phyloP scores from a whole-genome alignment of 352 stramenopile genomes.

The Pythium pectinolyticum region DNA sequence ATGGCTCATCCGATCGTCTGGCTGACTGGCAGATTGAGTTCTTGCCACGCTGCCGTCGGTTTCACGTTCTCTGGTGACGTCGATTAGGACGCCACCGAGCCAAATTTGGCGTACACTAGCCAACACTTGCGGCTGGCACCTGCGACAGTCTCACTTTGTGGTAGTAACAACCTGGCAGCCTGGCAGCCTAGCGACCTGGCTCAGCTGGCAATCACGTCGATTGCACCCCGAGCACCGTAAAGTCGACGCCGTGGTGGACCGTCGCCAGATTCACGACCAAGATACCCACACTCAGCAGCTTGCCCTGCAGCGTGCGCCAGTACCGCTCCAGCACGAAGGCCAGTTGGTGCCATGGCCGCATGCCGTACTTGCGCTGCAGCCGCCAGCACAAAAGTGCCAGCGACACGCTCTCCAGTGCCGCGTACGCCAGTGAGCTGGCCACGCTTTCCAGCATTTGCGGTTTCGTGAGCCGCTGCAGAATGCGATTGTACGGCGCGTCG shows the following conservation, averaged over 20 bases:
- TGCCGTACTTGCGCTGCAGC: constrained; percentile 30
- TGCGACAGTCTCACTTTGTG: too few relatives aligned
- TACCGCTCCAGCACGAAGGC: constrained; percentile 38
- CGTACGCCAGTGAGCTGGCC: constrained; percentile 28
- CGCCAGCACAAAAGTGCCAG: constrained; percentile 31
- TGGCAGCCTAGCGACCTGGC: too few relatives aligned
- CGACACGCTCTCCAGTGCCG: constrained; percentile 33
- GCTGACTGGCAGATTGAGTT: too few relatives aligned
- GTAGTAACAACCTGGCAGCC: too few relatives aligned
- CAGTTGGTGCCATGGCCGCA: constrained; percentile 33
- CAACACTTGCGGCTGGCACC: too few relatives aligned
- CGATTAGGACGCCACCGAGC: too few relatives aligned
- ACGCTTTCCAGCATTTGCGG: not conserved
- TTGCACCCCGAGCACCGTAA: not conserved
- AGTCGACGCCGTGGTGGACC: constrained; percentile 17
- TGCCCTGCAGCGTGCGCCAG: constrained; percentile 35
- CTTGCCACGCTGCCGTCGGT: too few relatives aligned
- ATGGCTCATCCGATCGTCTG: too few relatives aligned
- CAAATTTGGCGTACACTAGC: too few relatives aligned
- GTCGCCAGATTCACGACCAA: constrained; percentile 9
- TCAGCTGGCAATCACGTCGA: too few relatives aligned
- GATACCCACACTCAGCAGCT: constrained; percentile 29
- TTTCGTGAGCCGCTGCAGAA: not conserved
- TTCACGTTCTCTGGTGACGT: too few relatives aligned
- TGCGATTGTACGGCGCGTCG: constrained; percentile 16